Base-by-base conservation (phyloP, 2,329 filamentous ascomycete genomes). In the Eurotiales sp. region DNA sequence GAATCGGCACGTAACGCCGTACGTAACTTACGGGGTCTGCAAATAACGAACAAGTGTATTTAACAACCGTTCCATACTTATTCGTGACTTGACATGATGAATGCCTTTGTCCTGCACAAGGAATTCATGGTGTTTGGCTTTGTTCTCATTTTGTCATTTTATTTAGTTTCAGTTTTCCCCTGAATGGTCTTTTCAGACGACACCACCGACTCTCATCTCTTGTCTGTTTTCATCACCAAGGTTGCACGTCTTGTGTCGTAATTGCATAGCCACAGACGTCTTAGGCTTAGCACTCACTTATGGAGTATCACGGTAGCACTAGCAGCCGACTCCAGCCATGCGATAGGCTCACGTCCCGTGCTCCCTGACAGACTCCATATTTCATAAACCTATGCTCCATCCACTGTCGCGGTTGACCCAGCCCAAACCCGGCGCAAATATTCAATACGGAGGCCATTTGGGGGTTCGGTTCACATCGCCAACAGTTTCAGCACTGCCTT, bases 401-500 rank as follows among this genome's bases (percentile, higher is more conserved):
- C 30, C 30, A 15, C 4, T n/a, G 7, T 34, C 30, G 14, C 30
- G n/a, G n/a, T n/a, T n/a, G n/a, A n/a, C n/a, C n/a, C n/a, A n/a
- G n/a, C 25, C 25, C 25, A 27, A 27, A 27, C 5, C 25, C 25
- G n/a, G n/a, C n/a, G n/a, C n/a, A n/a, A n/a, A 37, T 37, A 19
- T 1, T 21, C 15, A 19, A 37, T 34, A n/a, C 14, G 30, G 30
- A 4, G n/a, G n/a, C n/a, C n/a, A n/a, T n/a, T n/a, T n/a, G n/a
- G n/a, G n/a, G n/a, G n/a, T n/a, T n/a, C n/a, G n/a, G n/a, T n/a
- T n/a, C n/a, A n/a, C n/a, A n/a, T n/a, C n/a, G n/a, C n/a, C n/a
- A n/a, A n/a, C n/a, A n/a, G n/a, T n/a, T 21, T 40, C 37, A 37
- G 46, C 46, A 48, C 46, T 40, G 46, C 46, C 46, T 39, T 48